Percentiles rank a stretch among this genome's conserved stretches.
These are phyloP conservation scores for Hypholoma sublateritium DNA, from an alignment of 768 basidiomycete genomes.

Conservation along the genomic window DNA sequence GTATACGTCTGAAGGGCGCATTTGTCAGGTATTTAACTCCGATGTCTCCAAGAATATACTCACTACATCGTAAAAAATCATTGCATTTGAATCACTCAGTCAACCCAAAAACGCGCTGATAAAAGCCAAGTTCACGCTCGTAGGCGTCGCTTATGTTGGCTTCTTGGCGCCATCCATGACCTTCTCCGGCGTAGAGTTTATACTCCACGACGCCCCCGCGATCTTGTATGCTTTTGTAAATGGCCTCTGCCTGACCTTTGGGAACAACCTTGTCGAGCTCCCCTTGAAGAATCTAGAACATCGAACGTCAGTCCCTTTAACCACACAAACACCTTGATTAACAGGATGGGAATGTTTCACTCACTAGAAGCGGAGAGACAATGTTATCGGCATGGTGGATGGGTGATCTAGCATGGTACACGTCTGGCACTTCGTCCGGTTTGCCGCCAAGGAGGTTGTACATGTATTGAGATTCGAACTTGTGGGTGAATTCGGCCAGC, in stretches of 20 bases:
- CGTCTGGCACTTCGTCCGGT: conserved; percentile 54
- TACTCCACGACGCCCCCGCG: conserved; percentile 57
- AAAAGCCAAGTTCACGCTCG: conserved; percentile 54
- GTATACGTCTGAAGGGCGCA: too few species aligned
- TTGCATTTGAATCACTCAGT: conserved; percentile 12
- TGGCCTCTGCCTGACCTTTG: conserved; percentile 59
- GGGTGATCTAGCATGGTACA: conserved; percentile 62
- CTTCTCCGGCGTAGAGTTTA: conserved; percentile 62
- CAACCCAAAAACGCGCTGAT: conserved; percentile 43
- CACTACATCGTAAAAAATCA: background rate
- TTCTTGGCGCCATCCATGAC: conserved; percentile 61
- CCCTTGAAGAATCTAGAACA: conserved; percentile 65
- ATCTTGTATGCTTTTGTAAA: conserved; percentile 51
- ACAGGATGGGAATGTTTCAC: conserved; percentile 17
- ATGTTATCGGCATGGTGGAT: conserved; percentile 64
- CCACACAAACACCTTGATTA: background rate
- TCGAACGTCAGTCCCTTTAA: background rate
- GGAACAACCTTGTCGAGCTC: conserved; percentile 63
- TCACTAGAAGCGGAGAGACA: conserved; percentile 59
- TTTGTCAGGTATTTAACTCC: too few species aligned
- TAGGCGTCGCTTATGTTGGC: conserved; percentile 54
- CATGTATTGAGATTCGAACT: conserved; percentile 63
- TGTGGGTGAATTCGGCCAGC: conserved; percentile 68
- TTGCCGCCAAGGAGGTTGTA: conserved; percentile 62
- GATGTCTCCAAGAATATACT: background rate